These are phyloP conservation scores for Aspergillus fischeri DNA, from an alignment of 2,329 filamentous ascomycete species.

Conservation along the genomic window DNA sequence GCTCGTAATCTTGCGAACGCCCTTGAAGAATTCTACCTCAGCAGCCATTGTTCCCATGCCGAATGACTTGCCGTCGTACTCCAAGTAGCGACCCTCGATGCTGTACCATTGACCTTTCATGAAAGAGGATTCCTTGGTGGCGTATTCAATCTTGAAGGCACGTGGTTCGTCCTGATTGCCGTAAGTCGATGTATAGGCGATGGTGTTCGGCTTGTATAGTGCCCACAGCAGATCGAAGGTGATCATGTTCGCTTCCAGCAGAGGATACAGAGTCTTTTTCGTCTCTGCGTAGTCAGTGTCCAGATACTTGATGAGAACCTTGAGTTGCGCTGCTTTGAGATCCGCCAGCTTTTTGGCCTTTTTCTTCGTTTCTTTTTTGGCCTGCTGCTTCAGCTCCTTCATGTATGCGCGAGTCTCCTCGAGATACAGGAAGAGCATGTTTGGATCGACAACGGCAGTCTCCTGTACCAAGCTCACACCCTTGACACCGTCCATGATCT, in stretches of 20 bases:
- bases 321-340: constrained; percentile 50
- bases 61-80: constrained; percentile 84
- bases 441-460: constrained; percentile 67
- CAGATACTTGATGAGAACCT: constrained; percentile 70
- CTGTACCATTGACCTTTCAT: constrained; percentile 71
- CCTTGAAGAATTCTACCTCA: constrained; percentile 72
- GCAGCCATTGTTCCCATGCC: constrained; percentile 68
- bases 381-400: constrained; percentile 62
- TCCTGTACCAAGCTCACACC: constrained; percentile 77
- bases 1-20: constrained; percentile 75
- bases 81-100: constrained; percentile 71
- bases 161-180: constrained; percentile 71
- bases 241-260: constrained; percentile 77
- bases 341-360: constrained; percentile 36
- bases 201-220: constrained; percentile 79
- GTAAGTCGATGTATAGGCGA: constrained; percentile 74
- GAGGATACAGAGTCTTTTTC: constrained; percentile 75
- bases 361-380: constrained; percentile 53
- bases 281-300: constrained; percentile 74
- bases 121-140: constrained; percentile 65
- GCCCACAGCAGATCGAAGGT: constrained; percentile 89
- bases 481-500: constrained; percentile 72
- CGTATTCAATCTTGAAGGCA: constrained; percentile 76
- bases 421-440: constrained; percentile 70
- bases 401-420: constrained; percentile 66